Evolutionary conservation across 2,329 filamentous ascomycete species (phyloP).

Genomic region (Ascocoryne sarcoides): DNA sequence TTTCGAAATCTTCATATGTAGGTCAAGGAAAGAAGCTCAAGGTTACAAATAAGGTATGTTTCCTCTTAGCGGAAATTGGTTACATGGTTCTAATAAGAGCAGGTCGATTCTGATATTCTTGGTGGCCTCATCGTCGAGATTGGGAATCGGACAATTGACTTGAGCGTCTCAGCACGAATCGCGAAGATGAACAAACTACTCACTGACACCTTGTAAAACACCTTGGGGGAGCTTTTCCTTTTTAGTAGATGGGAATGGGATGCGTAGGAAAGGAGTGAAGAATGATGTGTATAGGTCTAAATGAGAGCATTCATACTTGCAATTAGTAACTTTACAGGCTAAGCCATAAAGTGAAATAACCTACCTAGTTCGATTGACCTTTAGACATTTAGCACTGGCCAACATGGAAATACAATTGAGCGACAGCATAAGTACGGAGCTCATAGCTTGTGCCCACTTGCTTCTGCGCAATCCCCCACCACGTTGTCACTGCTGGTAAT

Average conservation of each 20-base stretch:
- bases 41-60: conserved; percentile 74
- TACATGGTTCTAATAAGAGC: neutral
- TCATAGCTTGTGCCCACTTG: no score
- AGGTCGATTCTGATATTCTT: conserved; percentile 91
- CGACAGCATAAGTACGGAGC: no score
- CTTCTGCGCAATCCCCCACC: no score
- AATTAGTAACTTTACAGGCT: no score
- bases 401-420: no score
- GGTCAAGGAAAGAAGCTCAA: conserved; percentile 95
- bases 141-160: conserved; percentile 95
- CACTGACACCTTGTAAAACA: conserved; percentile 84
- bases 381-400: no score
- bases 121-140: conserved; percentile 94
- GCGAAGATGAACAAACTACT: conserved; percentile 99
- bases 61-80: neutral
- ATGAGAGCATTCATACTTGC: conserved; percentile 7
- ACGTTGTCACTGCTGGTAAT: no score
- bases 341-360: neutral
- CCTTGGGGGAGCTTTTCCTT: conserved; percentile 20
- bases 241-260: conserved; percentile 19
- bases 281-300: conserved; percentile 4
- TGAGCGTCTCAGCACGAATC: conserved; percentile 90
- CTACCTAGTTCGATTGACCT: no score
- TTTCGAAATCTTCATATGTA: conserved; percentile 82
- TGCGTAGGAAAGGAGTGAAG: neutral